A percentile compares a stretch with the other conserved stretches of the same genome.
These are phyloP conservation scores for Trichoderma harzianum DNA, from an alignment of 2,329 filamentous ascomycete genomes.

Conservation along the genomic window DNA sequence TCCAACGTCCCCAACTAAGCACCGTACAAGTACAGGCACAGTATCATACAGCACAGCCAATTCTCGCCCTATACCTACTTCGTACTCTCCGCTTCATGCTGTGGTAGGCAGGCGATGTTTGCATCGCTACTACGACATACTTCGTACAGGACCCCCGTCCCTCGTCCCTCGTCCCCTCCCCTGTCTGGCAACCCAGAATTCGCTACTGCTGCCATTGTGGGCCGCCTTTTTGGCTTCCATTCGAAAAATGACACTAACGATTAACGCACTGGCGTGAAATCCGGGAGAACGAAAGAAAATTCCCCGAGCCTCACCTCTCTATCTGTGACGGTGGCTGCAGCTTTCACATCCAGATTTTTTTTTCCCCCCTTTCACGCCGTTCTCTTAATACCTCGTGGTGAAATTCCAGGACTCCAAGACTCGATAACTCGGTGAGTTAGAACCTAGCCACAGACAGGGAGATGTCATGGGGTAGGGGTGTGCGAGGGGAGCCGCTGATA, in stretches of 20 bases:
- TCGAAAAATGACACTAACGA: not conserved
- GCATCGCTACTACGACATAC: not conserved
- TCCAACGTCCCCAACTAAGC: not conserved
- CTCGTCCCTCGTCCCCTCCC: not conserved
- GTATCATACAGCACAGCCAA: not conserved
- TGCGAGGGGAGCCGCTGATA: conserved; percentile 9
- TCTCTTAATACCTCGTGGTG: not conserved
- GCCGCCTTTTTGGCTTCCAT: not conserved
- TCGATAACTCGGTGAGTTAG: not conserved
- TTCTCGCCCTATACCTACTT: not conserved
- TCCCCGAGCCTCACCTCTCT: conserved; percentile 9
- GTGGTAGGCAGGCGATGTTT: conserved; percentile 4
- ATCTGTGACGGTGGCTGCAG: not conserved
- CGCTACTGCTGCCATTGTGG: conserved; percentile 3
- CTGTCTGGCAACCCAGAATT: not conserved
- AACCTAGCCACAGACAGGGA: not conserved
- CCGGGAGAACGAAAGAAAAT: conserved; percentile 8
- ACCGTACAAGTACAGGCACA: not conserved
- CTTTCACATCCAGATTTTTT: not conserved
- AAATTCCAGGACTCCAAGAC: not conserved
- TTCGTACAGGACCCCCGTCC: not conserved
- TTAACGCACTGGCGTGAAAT: not conserved
- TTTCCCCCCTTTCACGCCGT: not conserved
- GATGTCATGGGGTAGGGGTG: not conserved
- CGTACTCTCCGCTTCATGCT: not conserved